Evolutionary conservation across 306 rosid genomes (phyloP).

Genomic region (Parietaria judaica): DNA sequence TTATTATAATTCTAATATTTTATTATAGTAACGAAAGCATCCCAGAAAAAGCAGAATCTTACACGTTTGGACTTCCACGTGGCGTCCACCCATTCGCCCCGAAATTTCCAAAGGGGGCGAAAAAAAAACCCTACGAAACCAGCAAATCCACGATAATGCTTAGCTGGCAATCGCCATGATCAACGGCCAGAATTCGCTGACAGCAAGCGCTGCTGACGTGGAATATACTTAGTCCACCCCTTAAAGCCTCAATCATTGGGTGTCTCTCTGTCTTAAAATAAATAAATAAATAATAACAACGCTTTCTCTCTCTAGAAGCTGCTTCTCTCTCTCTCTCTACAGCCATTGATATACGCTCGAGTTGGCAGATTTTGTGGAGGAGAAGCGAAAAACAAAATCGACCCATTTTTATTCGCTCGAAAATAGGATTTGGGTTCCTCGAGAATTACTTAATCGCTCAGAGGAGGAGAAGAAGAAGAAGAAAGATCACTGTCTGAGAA

Average conservation of each 20-base stretch:
- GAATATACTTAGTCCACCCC: conserved; percentile 34
- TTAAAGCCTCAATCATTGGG: conserved; percentile 67
- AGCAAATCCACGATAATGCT: conserved; percentile 44
- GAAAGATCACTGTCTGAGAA: not conserved
- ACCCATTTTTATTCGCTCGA: conserved; percentile 20
- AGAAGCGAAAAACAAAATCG: conserved; percentile 27
- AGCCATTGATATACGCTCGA: conserved; percentile 23
- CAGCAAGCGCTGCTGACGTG: conserved; percentile 42
- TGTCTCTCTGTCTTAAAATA: conserved; percentile 19
- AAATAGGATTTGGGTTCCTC: conserved; percentile 32
- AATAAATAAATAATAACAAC: not conserved
- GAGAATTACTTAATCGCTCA: conserved; percentile 8
- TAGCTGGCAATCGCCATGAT: conserved; percentile 62
- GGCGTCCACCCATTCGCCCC: conserved; percentile 26
- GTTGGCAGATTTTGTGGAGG: conserved; percentile 17
- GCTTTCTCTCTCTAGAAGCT: conserved; percentile 20
- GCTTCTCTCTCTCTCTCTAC: conserved; percentile 16
- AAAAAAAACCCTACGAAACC: conserved; percentile 21
- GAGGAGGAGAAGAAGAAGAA: not conserved
- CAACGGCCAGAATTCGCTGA: conserved; percentile 40
- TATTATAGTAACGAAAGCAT: no score
- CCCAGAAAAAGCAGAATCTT: conserved; percentile 8
- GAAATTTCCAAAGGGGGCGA: conserved; percentile 3
- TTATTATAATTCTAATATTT: not conserved
- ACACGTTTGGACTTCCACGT: conserved; percentile 27